Conservation (phyloP, 208 protist species). For the Leishmania major region DNA sequence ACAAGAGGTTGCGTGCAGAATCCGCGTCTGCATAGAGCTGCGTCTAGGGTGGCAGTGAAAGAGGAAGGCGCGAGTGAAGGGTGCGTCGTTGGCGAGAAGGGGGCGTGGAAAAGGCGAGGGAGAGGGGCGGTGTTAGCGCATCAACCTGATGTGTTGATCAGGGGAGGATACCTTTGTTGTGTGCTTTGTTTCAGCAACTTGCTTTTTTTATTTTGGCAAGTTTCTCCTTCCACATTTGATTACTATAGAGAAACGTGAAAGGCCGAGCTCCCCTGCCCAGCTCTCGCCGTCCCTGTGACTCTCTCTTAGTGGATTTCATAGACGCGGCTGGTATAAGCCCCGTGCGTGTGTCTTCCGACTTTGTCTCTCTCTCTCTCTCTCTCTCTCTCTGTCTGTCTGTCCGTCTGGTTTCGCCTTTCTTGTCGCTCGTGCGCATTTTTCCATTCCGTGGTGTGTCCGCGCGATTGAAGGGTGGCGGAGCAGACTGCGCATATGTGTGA, state of each 20-base stretch:
- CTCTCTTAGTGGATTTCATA: background rate
- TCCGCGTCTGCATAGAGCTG: slow-evolving; percentile 23
- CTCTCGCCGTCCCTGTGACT: background rate
- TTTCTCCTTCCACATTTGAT: background rate
- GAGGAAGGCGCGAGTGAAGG: background rate
- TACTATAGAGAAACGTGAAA: background rate
- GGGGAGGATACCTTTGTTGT: background rate
- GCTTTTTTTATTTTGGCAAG: background rate
- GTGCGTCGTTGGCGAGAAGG: background rate
- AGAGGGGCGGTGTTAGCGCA: no score
- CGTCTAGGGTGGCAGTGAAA: background rate
- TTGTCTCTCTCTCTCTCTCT: background rate
- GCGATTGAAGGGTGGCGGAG: background rate
- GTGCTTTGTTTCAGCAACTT: background rate
- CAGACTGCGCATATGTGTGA: background rate
- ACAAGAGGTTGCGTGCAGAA: slow-evolving; percentile 33
- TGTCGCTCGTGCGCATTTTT: background rate
- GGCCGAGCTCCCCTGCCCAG: background rate
- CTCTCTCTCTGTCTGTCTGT: background rate
- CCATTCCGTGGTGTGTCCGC: background rate
- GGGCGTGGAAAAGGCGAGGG: background rate
- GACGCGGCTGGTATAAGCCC: background rate
- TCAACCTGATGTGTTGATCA: background rate
- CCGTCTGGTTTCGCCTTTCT: background rate
- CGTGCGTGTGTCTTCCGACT: background rate